phyloP scores from a whole-genome alignment of 768 basidiomycete genomes.

The Amylocystis lapponica region DNA sequence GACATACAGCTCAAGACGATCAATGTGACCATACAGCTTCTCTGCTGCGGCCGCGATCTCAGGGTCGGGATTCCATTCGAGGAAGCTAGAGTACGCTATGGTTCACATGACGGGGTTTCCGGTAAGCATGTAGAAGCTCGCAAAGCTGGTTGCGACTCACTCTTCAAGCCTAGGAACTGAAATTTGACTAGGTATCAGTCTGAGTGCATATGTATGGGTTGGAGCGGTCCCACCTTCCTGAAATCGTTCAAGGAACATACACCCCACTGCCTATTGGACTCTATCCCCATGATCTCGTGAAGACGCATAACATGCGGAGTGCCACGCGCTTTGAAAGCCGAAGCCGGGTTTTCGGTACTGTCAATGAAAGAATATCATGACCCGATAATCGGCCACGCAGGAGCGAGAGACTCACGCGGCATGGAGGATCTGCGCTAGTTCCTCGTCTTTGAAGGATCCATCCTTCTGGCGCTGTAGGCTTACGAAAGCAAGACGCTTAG shows the following conservation, averaged over 20 bases:
- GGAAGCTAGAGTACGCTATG: slow-evolving; percentile 63
- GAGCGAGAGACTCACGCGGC: slow-evolving; percentile 60
- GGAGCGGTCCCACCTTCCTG: slow-evolving; percentile 40
- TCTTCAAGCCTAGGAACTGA: slow-evolving; percentile 71
- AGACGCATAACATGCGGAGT: slow-evolving; percentile 68
- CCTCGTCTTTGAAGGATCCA: slow-evolving; percentile 61
- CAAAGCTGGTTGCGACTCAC: slow-evolving; percentile 45
- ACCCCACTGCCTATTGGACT: slow-evolving; percentile 71
- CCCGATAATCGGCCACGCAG: no score
- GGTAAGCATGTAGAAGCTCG: not conserved
- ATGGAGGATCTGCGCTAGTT: slow-evolving; percentile 62
- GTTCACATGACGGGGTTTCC: not conserved
- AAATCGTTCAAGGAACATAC: slow-evolving; percentile 84
- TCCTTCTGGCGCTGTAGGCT: slow-evolving; percentile 58
- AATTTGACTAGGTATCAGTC: not conserved
- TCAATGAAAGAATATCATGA: not conserved
- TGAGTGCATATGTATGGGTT: not conserved
- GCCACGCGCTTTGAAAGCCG: slow-evolving; percentile 68
- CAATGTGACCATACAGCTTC: slow-evolving; percentile 70
- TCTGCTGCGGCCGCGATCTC: slow-evolving; percentile 69
- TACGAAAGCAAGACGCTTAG: slow-evolving; percentile 1
- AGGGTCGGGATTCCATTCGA: slow-evolving; percentile 76
- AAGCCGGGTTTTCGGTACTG: slow-evolving; percentile 69
- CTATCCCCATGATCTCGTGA: slow-evolving; percentile 83
- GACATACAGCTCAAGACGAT: slow-evolving; percentile 76